These are phyloP conservation scores for Emericellopsis cladophorae DNA, from an alignment of 2,329 filamentous ascomycete species.

Conservation along the genomic window DNA sequence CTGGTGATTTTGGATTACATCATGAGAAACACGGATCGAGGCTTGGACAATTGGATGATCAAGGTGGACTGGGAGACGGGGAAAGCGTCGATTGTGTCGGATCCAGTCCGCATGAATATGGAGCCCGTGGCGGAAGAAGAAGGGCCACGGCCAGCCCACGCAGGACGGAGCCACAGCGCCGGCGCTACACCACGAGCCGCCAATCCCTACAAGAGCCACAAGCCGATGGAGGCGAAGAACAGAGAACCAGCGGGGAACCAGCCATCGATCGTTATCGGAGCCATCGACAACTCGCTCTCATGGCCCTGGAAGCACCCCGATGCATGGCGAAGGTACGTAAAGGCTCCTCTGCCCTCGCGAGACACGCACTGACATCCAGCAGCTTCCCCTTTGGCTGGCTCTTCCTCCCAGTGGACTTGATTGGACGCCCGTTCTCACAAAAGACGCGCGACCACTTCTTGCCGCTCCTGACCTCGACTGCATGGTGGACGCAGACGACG, in stretches of 20 bases:
- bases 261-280: constrained; percentile 65
- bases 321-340: constrained; percentile 51
- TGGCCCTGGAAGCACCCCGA: constrained; percentile 99
- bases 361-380: background rate
- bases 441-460: constrained; percentile 90
- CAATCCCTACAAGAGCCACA: constrained; percentile 63
- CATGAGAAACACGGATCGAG: constrained; percentile 96
- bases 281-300: constrained; percentile 94
- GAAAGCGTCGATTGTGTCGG: constrained; percentile 73
- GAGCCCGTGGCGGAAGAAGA: constrained; percentile 29
- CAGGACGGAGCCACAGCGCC: background rate
- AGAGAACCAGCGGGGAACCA: constrained; percentile 28
- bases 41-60: constrained; percentile 99
- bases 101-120: constrained; percentile 59
- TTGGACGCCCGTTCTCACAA: constrained; percentile 90
- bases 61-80: constrained; percentile 80
- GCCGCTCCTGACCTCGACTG: constrained; percentile 84
- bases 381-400: constrained; percentile 98
- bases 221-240: constrained; percentile 70
- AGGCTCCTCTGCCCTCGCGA: background rate
- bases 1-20: constrained; percentile 96
- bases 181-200: constrained; percentile 27
- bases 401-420: constrained; percentile 90
- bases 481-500: constrained; percentile 96
- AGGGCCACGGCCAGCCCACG: constrained; percentile 1